These are phyloP conservation scores for Candida chilensis DNA, from an alignment of 805 yeast genomes.

Conservation along the genomic window DNA sequence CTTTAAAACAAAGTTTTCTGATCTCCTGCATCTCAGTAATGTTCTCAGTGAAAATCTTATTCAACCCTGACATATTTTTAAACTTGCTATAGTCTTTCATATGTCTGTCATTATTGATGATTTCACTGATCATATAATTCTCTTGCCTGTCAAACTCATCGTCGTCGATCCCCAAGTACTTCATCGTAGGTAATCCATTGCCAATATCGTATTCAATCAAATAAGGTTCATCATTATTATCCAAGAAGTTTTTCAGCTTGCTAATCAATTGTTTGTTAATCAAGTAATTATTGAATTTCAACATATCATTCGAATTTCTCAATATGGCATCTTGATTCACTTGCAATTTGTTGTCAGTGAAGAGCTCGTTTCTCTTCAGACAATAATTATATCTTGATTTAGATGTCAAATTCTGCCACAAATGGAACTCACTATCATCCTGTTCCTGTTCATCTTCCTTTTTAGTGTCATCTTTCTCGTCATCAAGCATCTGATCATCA, in stretches of 20 bases:
- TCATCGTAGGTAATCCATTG: conserved; percentile 69
- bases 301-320: conserved; percentile 62
- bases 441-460: conserved; percentile 42
- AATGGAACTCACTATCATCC: conserved; percentile 66
- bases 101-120: too few species aligned
- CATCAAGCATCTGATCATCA: conserved; percentile 32
- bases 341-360: conserved; percentile 50
- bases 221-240: conserved; percentile 53
- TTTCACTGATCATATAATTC: too few species aligned
- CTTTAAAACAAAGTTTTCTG: conserved; percentile 79
- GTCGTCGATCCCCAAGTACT: conserved; percentile 41
- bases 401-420: conserved; percentile 82
- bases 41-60: conserved; percentile 51
- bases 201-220: conserved; percentile 77
- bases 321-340: conserved; percentile 61
- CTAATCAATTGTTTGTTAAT: conserved; percentile 26
- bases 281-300: conserved; percentile 39
- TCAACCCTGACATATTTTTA: too few species aligned
- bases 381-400: conserved; percentile 73
- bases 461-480: conserved; percentile 25
- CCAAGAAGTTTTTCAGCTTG: conserved; percentile 29
- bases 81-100: too few species aligned
- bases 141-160: conserved; percentile 36
- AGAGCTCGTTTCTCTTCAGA: conserved; percentile 55
- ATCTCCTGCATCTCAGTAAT: conserved; percentile 80